Evolutionary conservation across 2,329 filamentous ascomycete genomes (phyloP).

Genomic region (Venturiaceae sp.): DNA sequence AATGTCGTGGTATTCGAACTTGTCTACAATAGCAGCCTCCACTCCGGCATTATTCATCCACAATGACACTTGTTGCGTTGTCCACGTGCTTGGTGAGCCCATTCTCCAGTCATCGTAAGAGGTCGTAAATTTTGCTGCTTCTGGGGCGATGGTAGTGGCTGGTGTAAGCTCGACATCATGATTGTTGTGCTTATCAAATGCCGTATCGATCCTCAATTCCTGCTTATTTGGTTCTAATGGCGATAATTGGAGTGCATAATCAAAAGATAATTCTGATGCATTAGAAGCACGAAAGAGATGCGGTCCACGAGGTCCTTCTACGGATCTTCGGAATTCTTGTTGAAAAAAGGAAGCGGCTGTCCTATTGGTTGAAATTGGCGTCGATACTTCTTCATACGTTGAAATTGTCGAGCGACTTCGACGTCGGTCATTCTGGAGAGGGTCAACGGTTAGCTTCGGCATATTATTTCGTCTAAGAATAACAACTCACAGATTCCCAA

Average conservation of each 20-base stretch:
- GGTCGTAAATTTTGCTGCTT: conserved; percentile 39
- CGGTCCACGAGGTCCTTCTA: conserved; percentile 74
- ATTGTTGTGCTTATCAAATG: conserved; percentile 18
- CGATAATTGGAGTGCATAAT: conserved; percentile 56
- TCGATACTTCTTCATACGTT: conserved; percentile 74
- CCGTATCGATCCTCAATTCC: conserved; percentile 30
- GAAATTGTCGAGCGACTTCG: conserved; percentile 80
- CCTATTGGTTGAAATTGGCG: conserved; percentile 59
- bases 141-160: conserved; percentile 14
- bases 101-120: conserved; percentile 49
- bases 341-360: conserved; percentile 36
- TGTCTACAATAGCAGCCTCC: conserved; percentile 66
- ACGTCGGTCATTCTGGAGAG: conserved; percentile 42
- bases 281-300: conserved; percentile 70
- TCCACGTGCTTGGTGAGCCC: conserved; percentile 55
- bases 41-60: conserved; percentile 82
- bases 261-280: conserved; percentile 40
- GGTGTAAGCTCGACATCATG: conserved; percentile 3
- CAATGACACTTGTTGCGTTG: conserved; percentile 66
- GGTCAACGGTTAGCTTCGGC: not conserved
- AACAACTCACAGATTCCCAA: not conserved
- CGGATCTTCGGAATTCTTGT: conserved; percentile 48
- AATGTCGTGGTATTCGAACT: conserved; percentile 88
- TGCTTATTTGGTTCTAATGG: conserved; percentile 60
- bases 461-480: not conserved